Evolutionary conservation across 2,329 filamentous ascomycete species (phyloP).

Genomic region (Purpureocillium lavendulum): DNA sequence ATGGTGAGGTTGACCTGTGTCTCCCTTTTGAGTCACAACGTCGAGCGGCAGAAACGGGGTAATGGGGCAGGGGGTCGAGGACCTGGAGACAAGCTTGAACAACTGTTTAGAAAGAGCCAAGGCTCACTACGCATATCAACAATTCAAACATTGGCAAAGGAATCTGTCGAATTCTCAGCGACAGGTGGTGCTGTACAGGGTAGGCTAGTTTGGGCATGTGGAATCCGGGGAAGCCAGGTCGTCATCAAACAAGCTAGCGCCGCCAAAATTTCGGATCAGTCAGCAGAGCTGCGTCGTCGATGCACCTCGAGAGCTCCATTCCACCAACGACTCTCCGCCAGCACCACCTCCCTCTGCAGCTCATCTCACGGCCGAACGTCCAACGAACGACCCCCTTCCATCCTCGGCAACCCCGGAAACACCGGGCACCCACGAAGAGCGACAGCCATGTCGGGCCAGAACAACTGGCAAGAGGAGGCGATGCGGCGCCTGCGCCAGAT

Average conservation of each 20-base stretch:
- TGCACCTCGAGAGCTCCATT: conserved; percentile 1
- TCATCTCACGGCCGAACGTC: not conserved
- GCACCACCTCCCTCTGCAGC: conserved; percentile 2
- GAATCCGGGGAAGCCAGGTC: not conserved
- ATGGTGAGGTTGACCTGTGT: too few species aligned
- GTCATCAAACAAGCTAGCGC: not conserved
- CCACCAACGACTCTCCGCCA: not conserved
- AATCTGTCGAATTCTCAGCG: too few species aligned
- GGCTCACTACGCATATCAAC: too few species aligned
- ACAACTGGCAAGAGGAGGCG: conserved; percentile 41
- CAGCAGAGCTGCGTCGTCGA: not conserved
- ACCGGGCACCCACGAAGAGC: too few species aligned
- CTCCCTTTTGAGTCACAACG: too few species aligned
- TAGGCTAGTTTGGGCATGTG: not conserved
- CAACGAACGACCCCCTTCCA: not conserved
- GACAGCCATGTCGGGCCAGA: conserved; percentile 22
- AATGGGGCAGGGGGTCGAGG: too few species aligned
- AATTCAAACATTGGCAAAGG: too few species aligned
- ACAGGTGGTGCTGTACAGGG: conserved; percentile 1
- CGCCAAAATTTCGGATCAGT: conserved; percentile 3
- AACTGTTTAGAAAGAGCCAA: too few species aligned
- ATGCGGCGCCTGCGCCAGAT: conserved; percentile 42
- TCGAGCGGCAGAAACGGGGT: too few species aligned
- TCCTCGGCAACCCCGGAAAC: not conserved
- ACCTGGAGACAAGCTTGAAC: too few species aligned